A percentile compares a stretch with the other conserved stretches of the same genome.
Evolutionary conservation across 805 yeast species (phyloP).

Genomic region (Metschnikowia matae): DNA sequence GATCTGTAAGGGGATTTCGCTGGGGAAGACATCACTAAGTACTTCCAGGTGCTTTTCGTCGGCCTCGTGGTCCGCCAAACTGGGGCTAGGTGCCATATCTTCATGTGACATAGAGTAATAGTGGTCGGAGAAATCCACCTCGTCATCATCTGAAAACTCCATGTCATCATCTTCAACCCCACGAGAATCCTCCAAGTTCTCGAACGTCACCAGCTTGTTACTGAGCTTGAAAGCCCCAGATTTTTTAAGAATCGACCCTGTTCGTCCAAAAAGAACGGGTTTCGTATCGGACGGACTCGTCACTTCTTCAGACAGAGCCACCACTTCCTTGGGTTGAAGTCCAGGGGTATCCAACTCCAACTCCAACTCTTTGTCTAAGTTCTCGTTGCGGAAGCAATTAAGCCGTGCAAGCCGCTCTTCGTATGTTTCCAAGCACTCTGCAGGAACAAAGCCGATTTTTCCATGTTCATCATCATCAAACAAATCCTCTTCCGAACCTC

Average conservation of each 20-base stretch:
- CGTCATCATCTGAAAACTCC: constrained; percentile 9
- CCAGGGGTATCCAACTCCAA: not conserved
- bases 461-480: constrained; percentile 47
- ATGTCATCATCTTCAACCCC: constrained; percentile 15
- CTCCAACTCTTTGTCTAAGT: constrained; percentile 35
- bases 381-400: constrained; percentile 90
- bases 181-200: constrained; percentile 28
- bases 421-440: constrained; percentile 89
- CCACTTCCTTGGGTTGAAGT: not conserved
- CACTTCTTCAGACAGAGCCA: not conserved
- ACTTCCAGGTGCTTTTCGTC: constrained; percentile 37
- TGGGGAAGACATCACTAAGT: constrained; percentile 37
- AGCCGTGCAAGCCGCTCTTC: constrained; percentile 87
- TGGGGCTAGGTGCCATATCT: constrained; percentile 12
- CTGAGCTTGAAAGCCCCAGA: constrained; percentile 8
- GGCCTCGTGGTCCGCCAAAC: not conserved
- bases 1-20: constrained; percentile 32
- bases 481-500: constrained; percentile 16
- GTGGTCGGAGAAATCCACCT: constrained; percentile 18
- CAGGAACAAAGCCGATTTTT: constrained; percentile 92
- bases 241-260: constrained; percentile 15
- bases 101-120: constrained; percentile 22
- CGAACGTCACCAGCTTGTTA: constrained; percentile 39
- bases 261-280: constrained; percentile 6
- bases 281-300: not conserved